phyloP scores from a whole-genome alignment of 306 rosid genomes.

The Acacia crassicarpa region DNA sequence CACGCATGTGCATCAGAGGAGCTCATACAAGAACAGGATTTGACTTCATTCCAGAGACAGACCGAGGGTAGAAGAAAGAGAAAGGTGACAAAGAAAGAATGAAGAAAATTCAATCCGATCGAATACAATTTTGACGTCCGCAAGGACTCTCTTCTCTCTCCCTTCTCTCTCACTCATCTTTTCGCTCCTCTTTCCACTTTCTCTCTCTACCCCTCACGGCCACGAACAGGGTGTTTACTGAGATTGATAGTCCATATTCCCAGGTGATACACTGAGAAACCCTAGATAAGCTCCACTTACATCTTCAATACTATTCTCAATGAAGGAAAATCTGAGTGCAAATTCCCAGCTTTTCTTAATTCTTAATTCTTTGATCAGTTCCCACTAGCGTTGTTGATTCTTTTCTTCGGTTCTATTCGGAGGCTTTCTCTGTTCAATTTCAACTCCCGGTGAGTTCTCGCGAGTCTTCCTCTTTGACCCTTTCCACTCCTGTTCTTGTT shows the following conservation, averaged over 20 bases:
- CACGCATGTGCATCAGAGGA: background rate
- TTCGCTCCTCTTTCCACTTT: conserved; percentile 38
- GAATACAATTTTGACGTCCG: conserved; percentile 96
- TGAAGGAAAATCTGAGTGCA: background rate
- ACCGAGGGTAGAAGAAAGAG: conserved; percentile 24
- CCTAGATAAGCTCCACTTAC: conserved; percentile 39
- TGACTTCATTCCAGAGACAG: conserved; percentile 51
- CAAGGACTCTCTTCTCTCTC: conserved; percentile 35
- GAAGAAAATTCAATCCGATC: conserved; percentile 73
- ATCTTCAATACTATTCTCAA: conserved; percentile 26
- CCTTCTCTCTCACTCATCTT: conserved; percentile 24
- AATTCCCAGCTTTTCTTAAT: background rate
- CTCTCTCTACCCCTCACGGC: conserved; percentile 60
- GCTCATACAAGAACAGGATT: conserved; percentile 45
- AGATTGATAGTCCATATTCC: background rate
- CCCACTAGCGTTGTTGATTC: background rate
- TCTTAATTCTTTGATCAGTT: conserved; percentile 21
- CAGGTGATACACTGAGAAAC: conserved; percentile 35
- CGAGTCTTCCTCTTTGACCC: conserved; percentile 24
- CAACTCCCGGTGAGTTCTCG: conserved; percentile 40
- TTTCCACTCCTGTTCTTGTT: background rate
- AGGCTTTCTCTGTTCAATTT: conserved; percentile 33
- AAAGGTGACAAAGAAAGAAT: conserved; percentile 33
- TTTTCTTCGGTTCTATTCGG: background rate
- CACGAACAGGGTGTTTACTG: conserved; percentile 45